Evolutionary conservation across 2,329 filamentous ascomycete genomes (phyloP).

Genomic region (Ramichloridium luteum): DNA sequence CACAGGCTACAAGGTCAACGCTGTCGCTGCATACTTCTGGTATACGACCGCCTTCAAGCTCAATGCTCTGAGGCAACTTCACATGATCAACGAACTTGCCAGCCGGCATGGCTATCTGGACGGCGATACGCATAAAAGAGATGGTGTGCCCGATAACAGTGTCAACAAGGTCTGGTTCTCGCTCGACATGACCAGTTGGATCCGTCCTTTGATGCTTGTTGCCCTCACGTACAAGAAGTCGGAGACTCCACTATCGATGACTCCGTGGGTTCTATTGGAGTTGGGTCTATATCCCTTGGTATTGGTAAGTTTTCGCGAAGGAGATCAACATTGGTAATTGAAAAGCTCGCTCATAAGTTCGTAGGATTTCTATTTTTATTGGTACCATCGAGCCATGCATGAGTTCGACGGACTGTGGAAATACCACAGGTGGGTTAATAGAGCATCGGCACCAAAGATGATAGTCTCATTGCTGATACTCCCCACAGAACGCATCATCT

Average conservation of each 20-base stretch:
- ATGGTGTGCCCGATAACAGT: slow-evolving; percentile 29
- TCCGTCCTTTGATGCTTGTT: slow-evolving; percentile 12
- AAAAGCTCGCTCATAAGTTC: no score
- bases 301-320: slow-evolving; percentile 36
- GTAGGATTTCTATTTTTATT: slow-evolving; percentile 38
- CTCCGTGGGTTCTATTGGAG: slow-evolving; percentile 27
- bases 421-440: slow-evolving; percentile 34
- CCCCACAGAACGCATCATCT: slow-evolving; percentile 36
- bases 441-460: no score
- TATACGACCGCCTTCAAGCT: slow-evolving; percentile 30
- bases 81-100: slow-evolving; percentile 29
- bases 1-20: slow-evolving; percentile 23
- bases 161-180: slow-evolving; percentile 11
- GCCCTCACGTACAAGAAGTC: slow-evolving; percentile 11
- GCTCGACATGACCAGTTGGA: slow-evolving; percentile 11
- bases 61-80: slow-evolving; percentile 31
- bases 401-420: slow-evolving; percentile 31
- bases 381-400: slow-evolving; percentile 34
- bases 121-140: slow-evolving; percentile 32
- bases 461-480: no score
- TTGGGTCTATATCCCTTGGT: slow-evolving; percentile 31
- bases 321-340: no score
- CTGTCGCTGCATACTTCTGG: slow-evolving; percentile 24
- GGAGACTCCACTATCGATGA: slow-evolving; percentile 14
- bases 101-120: slow-evolving; percentile 30